Percentiles rank a stretch among this genome's conserved stretches.
Conservation (phyloP, 2,329 filamentous ascomycete species). For the Talaromyces sp. region DNA sequence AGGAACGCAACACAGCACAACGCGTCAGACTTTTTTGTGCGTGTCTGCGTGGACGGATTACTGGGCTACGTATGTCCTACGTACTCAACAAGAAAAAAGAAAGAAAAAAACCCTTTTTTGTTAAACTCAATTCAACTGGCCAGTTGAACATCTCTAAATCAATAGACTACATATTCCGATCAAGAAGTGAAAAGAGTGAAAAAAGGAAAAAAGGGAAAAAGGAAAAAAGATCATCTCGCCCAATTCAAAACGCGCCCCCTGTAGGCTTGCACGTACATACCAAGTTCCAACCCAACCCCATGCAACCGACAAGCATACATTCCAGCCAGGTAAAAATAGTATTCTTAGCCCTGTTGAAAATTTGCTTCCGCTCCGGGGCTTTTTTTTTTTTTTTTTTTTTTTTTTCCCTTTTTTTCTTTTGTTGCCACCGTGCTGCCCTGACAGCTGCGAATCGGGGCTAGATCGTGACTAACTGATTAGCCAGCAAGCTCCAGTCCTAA, state of each 20-base stretch:
- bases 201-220: neutral
- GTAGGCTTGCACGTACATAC: neutral
- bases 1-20: neutral
- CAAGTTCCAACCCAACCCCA: neutral
- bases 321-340: neutral
- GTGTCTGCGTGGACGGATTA: too few relatives aligned
- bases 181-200: neutral
- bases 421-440: neutral
- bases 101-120: too few relatives aligned
- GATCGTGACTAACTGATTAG: neutral
- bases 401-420: neutral
- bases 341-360: neutral
- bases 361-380: neutral
- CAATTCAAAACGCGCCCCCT: neutral
- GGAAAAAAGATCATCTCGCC: neutral
- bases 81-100: too few relatives aligned
- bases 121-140: too few relatives aligned
- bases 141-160: too few relatives aligned
- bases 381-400: neutral
- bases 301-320: neutral
- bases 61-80: too few relatives aligned
- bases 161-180: neutral
- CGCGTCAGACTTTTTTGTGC: neutral
- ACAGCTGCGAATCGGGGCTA: neutral
- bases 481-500: too few relatives aligned